A percentile compares a stretch with the other conserved stretches of the same genome.
Evolutionary conservation across 2,329 filamentous ascomycete species (phyloP).

Genomic region (Penicillium sp.): DNA sequence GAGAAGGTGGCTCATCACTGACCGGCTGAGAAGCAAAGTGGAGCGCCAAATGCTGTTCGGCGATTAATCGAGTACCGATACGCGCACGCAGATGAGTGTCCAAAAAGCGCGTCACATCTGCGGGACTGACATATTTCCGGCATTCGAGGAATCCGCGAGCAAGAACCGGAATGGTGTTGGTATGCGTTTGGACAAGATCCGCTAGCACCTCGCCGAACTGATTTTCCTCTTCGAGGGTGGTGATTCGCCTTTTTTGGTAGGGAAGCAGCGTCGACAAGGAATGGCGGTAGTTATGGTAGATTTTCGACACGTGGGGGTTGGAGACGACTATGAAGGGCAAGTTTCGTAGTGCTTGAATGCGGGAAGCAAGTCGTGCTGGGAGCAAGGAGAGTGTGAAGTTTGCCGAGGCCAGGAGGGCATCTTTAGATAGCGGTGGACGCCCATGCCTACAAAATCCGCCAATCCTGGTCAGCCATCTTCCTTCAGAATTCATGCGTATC

Average conservation of each 20-base stretch:
- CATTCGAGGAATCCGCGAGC: slow-evolving; percentile 93
- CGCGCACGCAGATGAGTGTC: slow-evolving; percentile 91
- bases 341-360: slow-evolving; percentile 89
- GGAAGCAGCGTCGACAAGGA: slow-evolving; percentile 88
- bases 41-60: slow-evolving; percentile 93
- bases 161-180: slow-evolving; percentile 90
- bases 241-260: slow-evolving; percentile 73
- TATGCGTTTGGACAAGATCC: slow-evolving; percentile 92
- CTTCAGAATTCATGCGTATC: neutral
- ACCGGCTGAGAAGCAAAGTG: slow-evolving; percentile 76
- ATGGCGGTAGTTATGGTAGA: slow-evolving; percentile 95
- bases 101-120: slow-evolving; percentile 85
- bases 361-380: slow-evolving; percentile 87
- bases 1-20: slow-evolving; percentile 54
- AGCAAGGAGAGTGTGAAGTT: slow-evolving; percentile 95
- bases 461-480: neutral
- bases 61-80: slow-evolving; percentile 91
- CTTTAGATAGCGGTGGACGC: slow-evolving; percentile 77
- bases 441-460: slow-evolving; percentile 59
- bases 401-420: slow-evolving; percentile 81
- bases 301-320: slow-evolving; percentile 91
- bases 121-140: slow-evolving; percentile 79
- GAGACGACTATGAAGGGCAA: slow-evolving; percentile 97
- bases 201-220: slow-evolving; percentile 90
- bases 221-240: slow-evolving; percentile 81